Percentiles rank a stretch among this genome's conserved stretches.
Conservation (phyloP, 345 rosid species). For the Punica granatum region DNA sequence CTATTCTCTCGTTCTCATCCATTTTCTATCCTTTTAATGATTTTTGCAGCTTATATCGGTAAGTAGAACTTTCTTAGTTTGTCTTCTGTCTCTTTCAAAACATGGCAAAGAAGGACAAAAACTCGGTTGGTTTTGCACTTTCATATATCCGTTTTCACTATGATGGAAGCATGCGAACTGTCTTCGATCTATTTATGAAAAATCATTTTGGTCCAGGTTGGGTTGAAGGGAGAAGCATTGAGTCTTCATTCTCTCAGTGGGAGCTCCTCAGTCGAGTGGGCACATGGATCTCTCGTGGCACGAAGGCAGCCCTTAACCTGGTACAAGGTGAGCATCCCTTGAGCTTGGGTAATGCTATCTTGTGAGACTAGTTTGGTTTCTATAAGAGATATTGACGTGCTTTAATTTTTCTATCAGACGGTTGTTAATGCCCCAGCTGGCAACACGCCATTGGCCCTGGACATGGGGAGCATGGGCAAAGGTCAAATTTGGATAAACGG, state of each 20-base stretch:
- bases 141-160: not conserved
- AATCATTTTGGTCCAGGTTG: conserved; percentile 42
- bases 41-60: conserved; percentile 1
- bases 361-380: not conserved
- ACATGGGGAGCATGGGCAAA: conserved; percentile 51
- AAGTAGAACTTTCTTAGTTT: too few relatives aligned
- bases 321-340: conserved; percentile 59
- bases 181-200: not conserved
- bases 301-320: conserved; percentile 84
- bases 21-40: not conserved
- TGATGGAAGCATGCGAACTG: too few relatives aligned
- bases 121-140: not conserved
- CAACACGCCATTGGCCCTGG: conserved; percentile 34
- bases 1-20: not conserved
- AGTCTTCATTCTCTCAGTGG: conserved; percentile 87
- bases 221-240: conserved; percentile 88
- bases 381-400: not conserved
- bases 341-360: not conserved
- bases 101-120: not conserved
- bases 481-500: conserved; percentile 54
- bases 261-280: conserved; percentile 89
- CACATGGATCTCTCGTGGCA: conserved; percentile 64
- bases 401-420: conserved; percentile 20
- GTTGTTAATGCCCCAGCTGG: conserved; percentile 42
- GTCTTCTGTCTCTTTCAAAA: not conserved